These are phyloP conservation scores for Acacia confusa DNA, from an alignment of 306 rosid species.

Conservation along the genomic window DNA sequence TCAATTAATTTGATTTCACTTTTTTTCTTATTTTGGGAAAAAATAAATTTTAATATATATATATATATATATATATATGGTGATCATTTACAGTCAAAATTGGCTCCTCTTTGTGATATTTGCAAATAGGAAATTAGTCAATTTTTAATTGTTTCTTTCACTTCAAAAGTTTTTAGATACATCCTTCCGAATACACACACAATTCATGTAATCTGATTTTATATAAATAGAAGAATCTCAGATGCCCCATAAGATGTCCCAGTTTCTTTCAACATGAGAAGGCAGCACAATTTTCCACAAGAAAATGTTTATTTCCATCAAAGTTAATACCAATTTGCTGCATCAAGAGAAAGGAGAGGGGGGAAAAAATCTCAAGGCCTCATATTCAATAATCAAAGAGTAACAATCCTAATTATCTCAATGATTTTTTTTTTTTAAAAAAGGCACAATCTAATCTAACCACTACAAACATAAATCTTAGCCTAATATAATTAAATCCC, in stretches of 20 bases:
- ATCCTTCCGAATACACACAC: background rate
- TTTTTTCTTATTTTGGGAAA: no score
- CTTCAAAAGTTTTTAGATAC: background rate
- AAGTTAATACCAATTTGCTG: background rate
- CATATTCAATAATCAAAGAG: background rate
- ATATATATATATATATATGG: no score
- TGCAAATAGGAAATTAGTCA: background rate
- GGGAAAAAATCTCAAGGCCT: background rate
- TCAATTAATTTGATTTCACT: no score
- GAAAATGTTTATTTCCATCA: background rate
- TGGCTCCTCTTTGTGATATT: background rate
- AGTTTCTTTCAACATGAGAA: background rate
- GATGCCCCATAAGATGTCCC: background rate
- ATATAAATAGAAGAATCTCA: background rate
- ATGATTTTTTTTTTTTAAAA: background rate
- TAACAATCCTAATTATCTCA: background rate
- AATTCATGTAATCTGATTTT: background rate
- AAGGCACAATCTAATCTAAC: background rate
- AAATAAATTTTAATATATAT: no score
- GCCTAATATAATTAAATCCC: background rate
- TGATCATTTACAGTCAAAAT: no score
- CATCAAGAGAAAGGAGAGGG: background rate
- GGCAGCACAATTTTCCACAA: background rate
- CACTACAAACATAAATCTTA: background rate
- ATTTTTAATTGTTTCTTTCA: background rate